Conservation (phyloP, 1,284 basidiomycete genomes). For the Heliocybe sulcata region DNA sequence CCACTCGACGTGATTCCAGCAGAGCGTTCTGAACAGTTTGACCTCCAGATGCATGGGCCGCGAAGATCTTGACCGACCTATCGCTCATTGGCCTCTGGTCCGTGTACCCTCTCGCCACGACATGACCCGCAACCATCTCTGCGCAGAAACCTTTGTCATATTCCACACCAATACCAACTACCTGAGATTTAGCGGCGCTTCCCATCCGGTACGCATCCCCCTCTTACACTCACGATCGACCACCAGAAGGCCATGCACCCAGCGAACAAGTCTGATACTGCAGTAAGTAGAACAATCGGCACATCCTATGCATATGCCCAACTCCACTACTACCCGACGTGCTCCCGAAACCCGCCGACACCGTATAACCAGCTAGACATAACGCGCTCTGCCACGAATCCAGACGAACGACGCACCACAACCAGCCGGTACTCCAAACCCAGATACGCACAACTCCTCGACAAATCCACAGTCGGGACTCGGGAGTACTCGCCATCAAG, state of each 20-base stretch:
- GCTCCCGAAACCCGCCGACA: slow-evolving; percentile 25
- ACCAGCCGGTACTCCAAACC: too few relatives aligned
- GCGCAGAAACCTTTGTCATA: slow-evolving; percentile 23
- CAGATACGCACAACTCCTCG: too few relatives aligned
- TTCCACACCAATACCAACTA: slow-evolving; percentile 26
- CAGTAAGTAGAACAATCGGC: slow-evolving; percentile 28
- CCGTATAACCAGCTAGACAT: not conserved
- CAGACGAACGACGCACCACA: too few relatives aligned
- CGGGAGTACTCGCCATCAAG: too few relatives aligned
- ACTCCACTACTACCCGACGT: slow-evolving; percentile 22
- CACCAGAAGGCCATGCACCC: slow-evolving; percentile 30
- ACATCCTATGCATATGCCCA: not conserved
- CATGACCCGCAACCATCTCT: slow-evolving; percentile 1
- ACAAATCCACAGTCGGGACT: too few relatives aligned
- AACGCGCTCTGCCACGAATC: too few relatives aligned
- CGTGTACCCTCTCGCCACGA: slow-evolving; percentile 1
- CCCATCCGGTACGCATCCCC: slow-evolving; percentile 26
- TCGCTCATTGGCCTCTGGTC: slow-evolving; percentile 40
- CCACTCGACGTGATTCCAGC: too few relatives aligned
- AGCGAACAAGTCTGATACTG: slow-evolving; percentile 24
- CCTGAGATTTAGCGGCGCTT: slow-evolving; percentile 30
- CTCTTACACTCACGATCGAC: slow-evolving; percentile 17
- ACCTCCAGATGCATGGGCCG: slow-evolving; percentile 37
- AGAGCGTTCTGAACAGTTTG: too few relatives aligned
- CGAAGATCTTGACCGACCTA: slow-evolving; percentile 31